phyloP scores from a whole-genome alignment of 169 alveolate genomes.

The Plasmodium inui region DNA sequence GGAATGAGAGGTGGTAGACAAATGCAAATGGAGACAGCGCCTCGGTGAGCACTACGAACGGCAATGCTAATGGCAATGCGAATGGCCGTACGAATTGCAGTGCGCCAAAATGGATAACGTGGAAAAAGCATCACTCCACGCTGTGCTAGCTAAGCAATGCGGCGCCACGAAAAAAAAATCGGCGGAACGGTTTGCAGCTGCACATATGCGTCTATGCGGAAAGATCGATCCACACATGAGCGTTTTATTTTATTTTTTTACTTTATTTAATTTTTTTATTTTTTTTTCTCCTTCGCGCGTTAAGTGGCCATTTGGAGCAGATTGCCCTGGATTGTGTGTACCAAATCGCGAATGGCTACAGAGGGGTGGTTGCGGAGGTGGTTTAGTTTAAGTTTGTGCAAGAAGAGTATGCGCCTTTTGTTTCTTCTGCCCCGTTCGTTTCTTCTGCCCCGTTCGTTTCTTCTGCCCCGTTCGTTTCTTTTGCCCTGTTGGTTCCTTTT shows the following conservation, averaged over 20 bases:
- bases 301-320: neutral
- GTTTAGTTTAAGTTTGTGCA: slow-evolving; percentile 8
- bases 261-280: neutral
- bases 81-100: neutral
- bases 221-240: neutral
- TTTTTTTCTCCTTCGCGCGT: neutral
- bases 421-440: neutral
- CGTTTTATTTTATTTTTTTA: neutral
- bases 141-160: neutral
- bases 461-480: neutral
- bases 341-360: slow-evolving; percentile 2
- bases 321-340: neutral
- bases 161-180: neutral
- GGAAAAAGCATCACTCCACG: neutral
- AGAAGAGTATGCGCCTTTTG: neutral
- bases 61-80: too few relatives aligned
- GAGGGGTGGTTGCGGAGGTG: slow-evolving; percentile 35
- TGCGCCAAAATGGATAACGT: neutral
- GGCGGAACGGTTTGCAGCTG: neutral
- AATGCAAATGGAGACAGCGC: neutral
- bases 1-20: too few relatives aligned
- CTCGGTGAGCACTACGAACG: neutral
- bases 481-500: neutral
- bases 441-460: neutral
- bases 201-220: neutral